Evolutionary conservation across 805 yeast species (phyloP).

Genomic region (Novakomyces olei): DNA sequence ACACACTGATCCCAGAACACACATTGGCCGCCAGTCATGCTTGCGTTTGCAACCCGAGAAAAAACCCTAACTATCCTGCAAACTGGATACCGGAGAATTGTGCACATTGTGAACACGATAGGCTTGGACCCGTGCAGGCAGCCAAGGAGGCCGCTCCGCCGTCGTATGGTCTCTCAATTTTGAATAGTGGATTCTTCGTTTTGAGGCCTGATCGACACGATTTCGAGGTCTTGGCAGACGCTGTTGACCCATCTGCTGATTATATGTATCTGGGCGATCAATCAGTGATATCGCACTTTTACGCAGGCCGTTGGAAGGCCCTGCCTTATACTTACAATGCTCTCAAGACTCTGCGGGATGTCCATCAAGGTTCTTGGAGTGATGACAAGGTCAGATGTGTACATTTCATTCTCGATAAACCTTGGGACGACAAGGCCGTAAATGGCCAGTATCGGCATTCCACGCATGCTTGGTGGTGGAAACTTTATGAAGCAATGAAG

Average conservation of each 20-base stretch:
- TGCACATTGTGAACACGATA: constrained; percentile 20
- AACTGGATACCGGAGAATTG: constrained; percentile 30
- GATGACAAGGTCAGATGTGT: constrained; percentile 29
- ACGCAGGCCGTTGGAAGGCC: constrained; percentile 28
- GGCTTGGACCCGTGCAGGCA: constrained; percentile 8
- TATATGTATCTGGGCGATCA: constrained; percentile 33
- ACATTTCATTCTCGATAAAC: constrained; percentile 35
- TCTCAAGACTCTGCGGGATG: constrained; percentile 26
- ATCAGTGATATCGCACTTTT: constrained; percentile 32
- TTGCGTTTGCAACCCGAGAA: constrained; percentile 38
- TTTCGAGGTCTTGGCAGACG: constrained; percentile 23
- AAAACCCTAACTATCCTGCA: constrained; percentile 29
- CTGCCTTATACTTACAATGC: constrained; percentile 33
- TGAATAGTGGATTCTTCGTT: constrained; percentile 39
- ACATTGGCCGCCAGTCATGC: constrained; percentile 37
- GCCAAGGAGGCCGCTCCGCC: constrained; percentile 15
- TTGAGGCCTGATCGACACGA: constrained; percentile 22
- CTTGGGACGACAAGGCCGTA: constrained; percentile 27
- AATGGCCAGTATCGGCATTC: constrained; percentile 12
- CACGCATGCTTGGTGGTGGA: constrained; percentile 33
- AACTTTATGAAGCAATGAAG: constrained; percentile 19
- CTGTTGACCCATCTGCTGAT: constrained; percentile 20
- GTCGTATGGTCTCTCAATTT: constrained; percentile 23
- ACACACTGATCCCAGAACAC: constrained; percentile 11
- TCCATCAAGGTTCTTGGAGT: constrained; percentile 29